Conservation (phyloP, 257 asterid genomes). For the Nicotiana otophora region DNA sequence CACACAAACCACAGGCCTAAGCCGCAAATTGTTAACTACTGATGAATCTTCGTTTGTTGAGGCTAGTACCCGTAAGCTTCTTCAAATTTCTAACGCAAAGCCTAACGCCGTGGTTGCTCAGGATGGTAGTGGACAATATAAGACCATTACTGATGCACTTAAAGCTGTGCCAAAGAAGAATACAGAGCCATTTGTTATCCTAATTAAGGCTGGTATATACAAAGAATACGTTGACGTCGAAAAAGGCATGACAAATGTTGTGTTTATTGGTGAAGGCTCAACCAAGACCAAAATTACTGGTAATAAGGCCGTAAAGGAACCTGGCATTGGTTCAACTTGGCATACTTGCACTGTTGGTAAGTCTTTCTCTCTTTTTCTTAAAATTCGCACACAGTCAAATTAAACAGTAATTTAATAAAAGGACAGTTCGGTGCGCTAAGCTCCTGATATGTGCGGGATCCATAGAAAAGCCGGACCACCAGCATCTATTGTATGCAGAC, state of each 20-base stretch:
- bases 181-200: slow-evolving; percentile 18
- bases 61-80: background rate
- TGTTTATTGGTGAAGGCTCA: slow-evolving; percentile 40
- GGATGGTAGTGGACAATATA: slow-evolving; percentile 34
- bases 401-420: background rate
- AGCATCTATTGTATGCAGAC: too few species aligned
- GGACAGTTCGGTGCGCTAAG: too few species aligned
- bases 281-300: slow-evolving; percentile 36
- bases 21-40: slow-evolving; percentile 26
- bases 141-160: slow-evolving; percentile 22
- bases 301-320: slow-evolving; percentile 15
- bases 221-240: slow-evolving; percentile 22
- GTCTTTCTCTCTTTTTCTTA: background rate
- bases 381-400: too few species aligned
- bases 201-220: slow-evolving; percentile 33
- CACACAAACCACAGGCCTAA: slow-evolving; percentile 17
- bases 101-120: slow-evolving; percentile 43
- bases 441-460: too few species aligned
- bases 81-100: slow-evolving; percentile 5
- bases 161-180: slow-evolving; percentile 8
- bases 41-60: background rate
- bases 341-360: slow-evolving; percentile 37
- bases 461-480: too few species aligned
- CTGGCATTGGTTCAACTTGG: slow-evolving; percentile 23
- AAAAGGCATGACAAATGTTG: slow-evolving; percentile 9